phyloP scores from a whole-genome alignment of 768 basidiomycete species.

The Symmetrospora coprosmae region DNA sequence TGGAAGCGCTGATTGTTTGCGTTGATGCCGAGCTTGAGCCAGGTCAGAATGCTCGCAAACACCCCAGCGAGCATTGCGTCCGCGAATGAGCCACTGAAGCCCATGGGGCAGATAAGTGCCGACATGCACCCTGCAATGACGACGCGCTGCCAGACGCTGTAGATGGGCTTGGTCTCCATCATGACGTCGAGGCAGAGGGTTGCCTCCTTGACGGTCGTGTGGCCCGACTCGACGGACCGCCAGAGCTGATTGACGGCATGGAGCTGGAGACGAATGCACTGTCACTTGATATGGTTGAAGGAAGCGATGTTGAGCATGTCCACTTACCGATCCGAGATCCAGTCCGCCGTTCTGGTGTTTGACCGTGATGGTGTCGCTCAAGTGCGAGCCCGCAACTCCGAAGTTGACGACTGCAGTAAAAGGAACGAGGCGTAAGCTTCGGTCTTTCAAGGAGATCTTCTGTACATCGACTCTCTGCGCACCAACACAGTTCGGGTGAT shows the following conservation, averaged over 20 bases:
- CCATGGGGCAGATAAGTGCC: constrained; percentile 31
- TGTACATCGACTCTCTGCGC: too few relatives aligned
- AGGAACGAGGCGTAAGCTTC: too few relatives aligned
- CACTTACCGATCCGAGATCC: not conserved
- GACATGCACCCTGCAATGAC: constrained; percentile 32
- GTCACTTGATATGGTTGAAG: not conserved
- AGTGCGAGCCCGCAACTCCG: not conserved
- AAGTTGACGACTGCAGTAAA: too few relatives aligned
- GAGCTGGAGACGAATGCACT: constrained; percentile 39
- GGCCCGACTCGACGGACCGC: constrained; percentile 74
- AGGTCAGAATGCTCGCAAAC: constrained; percentile 52
- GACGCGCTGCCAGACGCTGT: constrained; percentile 55
- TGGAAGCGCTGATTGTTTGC: constrained; percentile 64
- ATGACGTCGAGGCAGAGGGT: constrained; percentile 50
- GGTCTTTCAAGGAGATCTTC: too few relatives aligned
- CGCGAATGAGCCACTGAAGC: constrained; percentile 47
- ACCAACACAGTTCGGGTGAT: constrained; percentile 47
- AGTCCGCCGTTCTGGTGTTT: not conserved
- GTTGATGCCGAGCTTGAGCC: constrained; percentile 59
- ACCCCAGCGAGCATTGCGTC: constrained; percentile 53
- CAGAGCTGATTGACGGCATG: constrained; percentile 74
- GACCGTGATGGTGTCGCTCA: not conserved
- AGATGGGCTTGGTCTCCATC: constrained; percentile 52
- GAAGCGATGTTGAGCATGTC: not conserved
- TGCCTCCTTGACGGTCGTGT: constrained; percentile 66